These are phyloP conservation scores for Cordyceps pruinosa DNA, from an alignment of 2,329 filamentous ascomycete species.

Conservation along the genomic window DNA sequence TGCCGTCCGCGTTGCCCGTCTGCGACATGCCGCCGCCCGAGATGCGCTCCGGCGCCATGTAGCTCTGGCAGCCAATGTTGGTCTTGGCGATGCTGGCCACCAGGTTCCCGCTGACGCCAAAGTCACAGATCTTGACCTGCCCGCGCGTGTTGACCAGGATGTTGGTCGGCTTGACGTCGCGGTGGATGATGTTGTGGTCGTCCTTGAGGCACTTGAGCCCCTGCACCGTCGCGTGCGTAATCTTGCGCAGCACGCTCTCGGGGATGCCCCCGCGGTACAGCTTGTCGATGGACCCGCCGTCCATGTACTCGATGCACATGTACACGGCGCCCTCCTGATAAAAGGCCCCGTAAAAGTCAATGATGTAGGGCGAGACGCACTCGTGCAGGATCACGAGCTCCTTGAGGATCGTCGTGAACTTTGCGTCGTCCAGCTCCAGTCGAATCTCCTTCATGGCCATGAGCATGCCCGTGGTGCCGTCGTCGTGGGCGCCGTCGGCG, in stretches of 20 bases:
- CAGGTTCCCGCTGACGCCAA: conserved; percentile 92
- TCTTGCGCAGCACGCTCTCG: conserved; percentile 80
- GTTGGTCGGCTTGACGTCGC: conserved; percentile 98
- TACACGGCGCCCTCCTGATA: conserved; percentile 99
- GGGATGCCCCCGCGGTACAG: conserved; percentile 86
- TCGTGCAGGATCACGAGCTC: conserved; percentile 94
- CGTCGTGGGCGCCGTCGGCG: conserved; percentile 21
- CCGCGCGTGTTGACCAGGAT: conserved; percentile 85
- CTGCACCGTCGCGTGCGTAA: conserved; percentile 82
- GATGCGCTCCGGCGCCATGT: conserved; percentile 97
- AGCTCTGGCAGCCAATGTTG: conserved; percentile 97
- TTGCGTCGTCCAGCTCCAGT: conserved; percentile 89
- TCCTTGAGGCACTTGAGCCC: conserved; percentile 92
- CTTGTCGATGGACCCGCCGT: conserved; percentile 95
- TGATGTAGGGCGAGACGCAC: conserved; percentile 91
- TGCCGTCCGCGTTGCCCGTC: conserved; percentile 64
- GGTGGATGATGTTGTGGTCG: conserved; percentile 97
- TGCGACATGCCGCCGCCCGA: conserved; percentile 75
- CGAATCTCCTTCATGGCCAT: conserved; percentile 99
- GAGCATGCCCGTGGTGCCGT: conserved; percentile 61
- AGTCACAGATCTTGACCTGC: conserved; percentile 97
- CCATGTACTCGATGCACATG: conserved; percentile 99
- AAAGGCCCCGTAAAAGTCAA: conserved; percentile 98
- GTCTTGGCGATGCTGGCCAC: conserved; percentile 97
- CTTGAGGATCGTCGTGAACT: conserved; percentile 96